Base-by-base conservation (phyloP, 768 basidiomycete species). In the Termitomyces sp. region DNA sequence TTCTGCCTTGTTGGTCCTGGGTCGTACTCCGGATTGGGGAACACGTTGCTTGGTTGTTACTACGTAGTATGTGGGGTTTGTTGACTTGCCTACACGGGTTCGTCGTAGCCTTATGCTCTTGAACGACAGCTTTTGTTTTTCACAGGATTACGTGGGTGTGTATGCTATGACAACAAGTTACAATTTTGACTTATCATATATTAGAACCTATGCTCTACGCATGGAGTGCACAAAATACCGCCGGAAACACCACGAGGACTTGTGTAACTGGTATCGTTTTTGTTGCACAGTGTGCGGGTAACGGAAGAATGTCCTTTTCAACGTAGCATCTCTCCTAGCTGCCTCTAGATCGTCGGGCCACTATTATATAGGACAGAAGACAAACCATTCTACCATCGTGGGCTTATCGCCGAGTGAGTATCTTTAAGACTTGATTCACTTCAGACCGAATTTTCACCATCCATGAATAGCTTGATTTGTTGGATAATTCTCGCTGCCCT, bases 201-300 rank as follows among this genome's bases (percentile, higher is more conserved):
- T 11, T 34, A 73, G 70, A 77, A 54, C 74, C 75, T 11, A 73
- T 77, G 71, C 64, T 75, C 2, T 75, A 75, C 53, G 70, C 73
- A 0, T 77, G 76, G 75, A 69, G 69, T 31, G 65, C 75, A 1
- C 74, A 74, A 57, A 77, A 76, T 53, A 74, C 75, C 17, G 72
- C 73, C 25, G 76, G 76, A 0, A 74, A 77, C 54, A 77, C 76
- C 1, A 77, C 76, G 66, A 77, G 75, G 58, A 62, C 68, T 0
- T 69, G 73, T 50, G 75, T 73, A 5, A 78, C 78, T 25, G 77
- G 76, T 2, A 58, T 77, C 8, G 69, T 76, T 56, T 79, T 79
- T 58, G 70, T 75, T n/a, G 78, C 74, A 2, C 74, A 77, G 55
- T 78, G 77, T 45, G 75, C 71, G 12, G 78, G 77, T 17, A 79